These are phyloP conservation scores for Kwoniella sp. DNA, from an alignment of 768 basidiomycete genomes.

Conservation along the genomic window DNA sequence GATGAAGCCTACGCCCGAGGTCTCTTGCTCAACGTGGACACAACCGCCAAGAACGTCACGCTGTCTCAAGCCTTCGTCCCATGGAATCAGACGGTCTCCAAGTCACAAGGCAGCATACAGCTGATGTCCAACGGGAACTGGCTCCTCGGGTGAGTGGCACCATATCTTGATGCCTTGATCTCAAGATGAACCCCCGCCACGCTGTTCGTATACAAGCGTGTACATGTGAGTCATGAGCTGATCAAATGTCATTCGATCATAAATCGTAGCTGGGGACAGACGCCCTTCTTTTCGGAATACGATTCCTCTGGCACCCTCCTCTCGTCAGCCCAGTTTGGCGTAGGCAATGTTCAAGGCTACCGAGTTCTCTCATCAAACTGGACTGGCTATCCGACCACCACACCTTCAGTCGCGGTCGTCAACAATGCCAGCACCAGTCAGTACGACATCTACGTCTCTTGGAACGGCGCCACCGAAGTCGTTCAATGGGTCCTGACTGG, in stretches of 20 bases:
- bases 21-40: constrained; percentile 40
- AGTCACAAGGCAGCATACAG: constrained; percentile 36
- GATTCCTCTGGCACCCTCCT: constrained; percentile 27
- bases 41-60: constrained; percentile 27
- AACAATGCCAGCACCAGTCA: constrained; percentile 4
- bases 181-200: too few relatives aligned
- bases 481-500: background rate
- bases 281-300: constrained; percentile 39
- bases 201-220: too few relatives aligned
- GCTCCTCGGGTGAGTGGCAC: constrained; percentile 13
- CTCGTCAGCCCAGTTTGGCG: constrained; percentile 38
- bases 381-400: constrained; percentile 32
- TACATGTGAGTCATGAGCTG: too few relatives aligned
- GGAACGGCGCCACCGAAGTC: constrained; percentile 52
- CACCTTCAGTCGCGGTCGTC: constrained; percentile 23
- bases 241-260: too few relatives aligned
- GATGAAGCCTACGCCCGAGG: constrained; percentile 35
- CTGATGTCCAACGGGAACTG: constrained; percentile 28
- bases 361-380: constrained; percentile 33
- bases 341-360: constrained; percentile 39
- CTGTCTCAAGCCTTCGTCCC: constrained; percentile 23
- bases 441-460: constrained; percentile 30
- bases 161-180: background rate
- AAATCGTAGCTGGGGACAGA: constrained; percentile 47
- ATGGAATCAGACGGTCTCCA: constrained; percentile 19